Evolutionary conservation across 352 stramenopile genomes (phyloP), one percentile per base, ranked within the genome.

Genomic region (Elongisporangium anandrum): DNA sequence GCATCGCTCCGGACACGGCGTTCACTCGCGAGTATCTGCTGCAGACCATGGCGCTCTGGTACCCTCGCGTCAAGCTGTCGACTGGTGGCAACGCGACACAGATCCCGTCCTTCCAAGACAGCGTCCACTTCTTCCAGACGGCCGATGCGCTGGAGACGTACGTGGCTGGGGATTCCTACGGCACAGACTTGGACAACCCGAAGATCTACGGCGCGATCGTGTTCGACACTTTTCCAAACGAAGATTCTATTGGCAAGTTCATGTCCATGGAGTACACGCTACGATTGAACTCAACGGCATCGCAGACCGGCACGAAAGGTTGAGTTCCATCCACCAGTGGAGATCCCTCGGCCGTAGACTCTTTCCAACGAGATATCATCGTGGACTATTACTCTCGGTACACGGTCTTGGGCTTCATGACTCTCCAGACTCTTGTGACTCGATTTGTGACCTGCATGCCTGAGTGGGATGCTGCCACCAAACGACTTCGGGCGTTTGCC

Each of bases 21-120:
- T 90, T 87, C 49, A 88, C 77, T 16, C 62, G 74, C 10, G 59
- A 83, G 4, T 90, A 90, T 60, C 85, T 90, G 48, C 70, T 86
- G 66, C 60, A 85, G 54, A 85, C 76, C 0, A 84, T 88, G 76
- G 66, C 75, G 48, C 19, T 69, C 21, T 90, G 80, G 77, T 90
- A 84, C 45, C 74, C 74, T 17, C 51, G 71, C 13, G 61, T 81
- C 15, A 54, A 54, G 13, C 19, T 75, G 52, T 64, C 63, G 17
- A 54, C 47, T 23, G 50, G n/a, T n/a, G n/a, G n/a, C n/a, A n/a
- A 45, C 3, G 64, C 75, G 21, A 58, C 63, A 0, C 52, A 77
- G 22, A 63, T 89, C 34, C 81, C 81, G 17, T 87, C 76, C 10
- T 69, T 87, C 1, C 38, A 68, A 19, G 78, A 88, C 39, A 84